These are phyloP conservation scores for Colletotrichum tropicicola DNA, from an alignment of 2,329 filamentous ascomycete genomes.

Conservation along the genomic window DNA sequence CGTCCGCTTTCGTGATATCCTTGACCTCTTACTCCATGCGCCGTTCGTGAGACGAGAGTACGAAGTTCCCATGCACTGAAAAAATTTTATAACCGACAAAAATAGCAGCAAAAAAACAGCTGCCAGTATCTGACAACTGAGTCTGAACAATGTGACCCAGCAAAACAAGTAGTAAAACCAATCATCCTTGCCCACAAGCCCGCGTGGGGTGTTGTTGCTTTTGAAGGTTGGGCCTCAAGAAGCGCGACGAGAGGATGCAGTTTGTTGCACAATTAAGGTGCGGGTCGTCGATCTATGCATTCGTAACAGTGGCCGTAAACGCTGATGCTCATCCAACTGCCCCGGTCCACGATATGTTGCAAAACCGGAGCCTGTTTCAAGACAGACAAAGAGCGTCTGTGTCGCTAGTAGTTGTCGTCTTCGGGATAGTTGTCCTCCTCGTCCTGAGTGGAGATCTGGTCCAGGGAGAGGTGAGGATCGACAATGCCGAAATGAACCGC, in stretches of 20 bases:
- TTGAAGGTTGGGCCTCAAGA: background rate
- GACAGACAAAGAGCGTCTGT: conserved; percentile 9
- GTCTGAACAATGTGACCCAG: conserved; percentile 9
- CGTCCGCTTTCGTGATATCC: conserved; percentile 41
- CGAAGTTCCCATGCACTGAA: conserved; percentile 25
- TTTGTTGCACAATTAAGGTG: conserved; percentile 20
- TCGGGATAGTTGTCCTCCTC: conserved; percentile 39
- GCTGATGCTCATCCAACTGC: conserved; percentile 30
- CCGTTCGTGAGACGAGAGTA: conserved; percentile 45
- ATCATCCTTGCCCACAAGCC: background rate
- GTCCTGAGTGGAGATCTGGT: conserved; percentile 49
- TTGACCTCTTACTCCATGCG: conserved; percentile 51
- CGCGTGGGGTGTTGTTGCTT: background rate
- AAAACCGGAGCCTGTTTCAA: conserved; percentile 27
- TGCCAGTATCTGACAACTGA: conserved; percentile 23
- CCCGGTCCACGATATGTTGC: conserved; percentile 39
- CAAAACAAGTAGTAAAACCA: conserved; percentile 16
- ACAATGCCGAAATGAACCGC: conserved; percentile 64
- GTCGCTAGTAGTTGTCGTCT: conserved; percentile 37
- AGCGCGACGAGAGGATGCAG: background rate
- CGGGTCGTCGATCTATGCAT: conserved; percentile 42
- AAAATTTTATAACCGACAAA: conserved; percentile 26
- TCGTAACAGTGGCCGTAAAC: conserved; percentile 38
- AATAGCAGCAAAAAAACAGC: conserved; percentile 23
- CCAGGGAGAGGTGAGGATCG: conserved; percentile 58